Evolutionary conservation across 257 asterid species (phyloP).

Genomic region (Fraxinus cuspidata): DNA sequence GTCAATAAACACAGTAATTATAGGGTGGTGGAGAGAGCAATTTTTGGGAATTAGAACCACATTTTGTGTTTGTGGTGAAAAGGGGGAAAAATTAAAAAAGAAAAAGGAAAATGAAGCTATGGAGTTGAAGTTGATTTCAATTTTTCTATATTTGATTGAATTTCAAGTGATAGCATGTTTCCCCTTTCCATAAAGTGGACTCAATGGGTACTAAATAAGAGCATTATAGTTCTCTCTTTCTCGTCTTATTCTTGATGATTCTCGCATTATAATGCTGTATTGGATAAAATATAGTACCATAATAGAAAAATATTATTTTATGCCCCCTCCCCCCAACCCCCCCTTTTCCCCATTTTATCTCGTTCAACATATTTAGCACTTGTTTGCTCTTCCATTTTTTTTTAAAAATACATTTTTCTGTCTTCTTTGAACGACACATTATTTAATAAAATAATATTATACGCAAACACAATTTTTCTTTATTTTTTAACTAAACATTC

Average conservation of each 20-base stretch:
- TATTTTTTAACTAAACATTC: too few relatives aligned
- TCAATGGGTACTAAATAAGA: background rate
- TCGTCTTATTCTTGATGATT: background rate
- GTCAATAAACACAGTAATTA: conserved; percentile 6
- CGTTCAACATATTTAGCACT: too few relatives aligned
- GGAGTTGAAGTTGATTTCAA: background rate
- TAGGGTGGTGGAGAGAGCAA: background rate
- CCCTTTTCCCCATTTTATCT: too few relatives aligned
- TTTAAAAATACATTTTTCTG: too few relatives aligned
- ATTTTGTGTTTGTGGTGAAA: conserved; percentile 10
- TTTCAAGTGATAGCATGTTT: conserved; percentile 19
- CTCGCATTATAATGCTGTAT: background rate
- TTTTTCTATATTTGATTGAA: conserved; percentile 8
- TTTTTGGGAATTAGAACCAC: background rate
- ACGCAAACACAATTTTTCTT: too few relatives aligned
- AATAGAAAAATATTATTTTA: too few relatives aligned
- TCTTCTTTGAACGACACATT: too few relatives aligned
- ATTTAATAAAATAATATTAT: too few relatives aligned
- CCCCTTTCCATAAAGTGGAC: background rate
- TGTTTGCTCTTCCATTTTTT: too few relatives aligned
- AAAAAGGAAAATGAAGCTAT: background rate
- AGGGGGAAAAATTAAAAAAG: background rate
- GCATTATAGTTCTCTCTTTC: background rate
- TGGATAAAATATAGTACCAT: background rate
- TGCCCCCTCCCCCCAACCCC: too few relatives aligned